These are phyloP conservation scores for Phaeosphaeria sp. DNA, from an alignment of 2,329 filamentous ascomycete species.

Conservation along the genomic window DNA sequence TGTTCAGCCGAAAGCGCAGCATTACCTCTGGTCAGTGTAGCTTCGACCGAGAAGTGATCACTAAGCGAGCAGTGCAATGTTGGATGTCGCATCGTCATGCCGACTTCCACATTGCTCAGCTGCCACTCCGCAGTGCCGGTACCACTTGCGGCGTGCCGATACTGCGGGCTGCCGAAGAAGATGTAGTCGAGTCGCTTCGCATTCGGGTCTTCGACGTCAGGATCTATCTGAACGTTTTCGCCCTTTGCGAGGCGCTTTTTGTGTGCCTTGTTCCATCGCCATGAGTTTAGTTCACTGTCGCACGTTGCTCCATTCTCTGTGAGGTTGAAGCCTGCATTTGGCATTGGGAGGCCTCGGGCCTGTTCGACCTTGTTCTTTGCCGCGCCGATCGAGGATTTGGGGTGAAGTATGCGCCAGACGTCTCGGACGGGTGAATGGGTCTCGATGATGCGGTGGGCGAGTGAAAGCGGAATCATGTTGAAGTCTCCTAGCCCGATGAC, in stretches of 20 bases:
- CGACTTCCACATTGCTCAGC: constrained; percentile 73
- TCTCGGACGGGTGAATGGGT: constrained; percentile 80
- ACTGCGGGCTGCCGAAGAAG: constrained; percentile 65
- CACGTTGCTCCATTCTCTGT: constrained; percentile 84
- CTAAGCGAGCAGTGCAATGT: constrained; percentile 84
- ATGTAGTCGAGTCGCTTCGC: constrained; percentile 96
- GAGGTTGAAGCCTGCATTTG: constrained; percentile 80
- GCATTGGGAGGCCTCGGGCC: constrained; percentile 69
- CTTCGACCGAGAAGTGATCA: constrained; percentile 92
- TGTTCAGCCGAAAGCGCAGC: constrained; percentile 13
- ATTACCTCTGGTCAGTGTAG: constrained; percentile 63
- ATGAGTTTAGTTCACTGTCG: constrained; percentile 86
- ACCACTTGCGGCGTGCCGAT: constrained; percentile 34
- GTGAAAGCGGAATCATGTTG: constrained; percentile 90
- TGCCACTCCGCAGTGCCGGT: constrained; percentile 63
- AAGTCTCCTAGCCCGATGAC: constrained; percentile 91
- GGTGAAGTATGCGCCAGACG: constrained; percentile 83
- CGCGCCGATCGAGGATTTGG: constrained; percentile 80
- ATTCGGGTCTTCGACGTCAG: constrained; percentile 69
- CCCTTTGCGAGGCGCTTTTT: constrained; percentile 72
- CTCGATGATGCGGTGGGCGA: constrained; percentile 83
- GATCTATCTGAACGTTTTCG: constrained; percentile 69
- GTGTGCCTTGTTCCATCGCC: constrained; percentile 81
- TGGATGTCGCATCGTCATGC: constrained; percentile 83
- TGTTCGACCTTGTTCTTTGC: constrained; percentile 72